Evolutionary conservation across 768 basidiomycete species (phyloP), one percentile per base, ranked within the genome.

Genomic region (Hortiboletus flavorubellus): DNA sequence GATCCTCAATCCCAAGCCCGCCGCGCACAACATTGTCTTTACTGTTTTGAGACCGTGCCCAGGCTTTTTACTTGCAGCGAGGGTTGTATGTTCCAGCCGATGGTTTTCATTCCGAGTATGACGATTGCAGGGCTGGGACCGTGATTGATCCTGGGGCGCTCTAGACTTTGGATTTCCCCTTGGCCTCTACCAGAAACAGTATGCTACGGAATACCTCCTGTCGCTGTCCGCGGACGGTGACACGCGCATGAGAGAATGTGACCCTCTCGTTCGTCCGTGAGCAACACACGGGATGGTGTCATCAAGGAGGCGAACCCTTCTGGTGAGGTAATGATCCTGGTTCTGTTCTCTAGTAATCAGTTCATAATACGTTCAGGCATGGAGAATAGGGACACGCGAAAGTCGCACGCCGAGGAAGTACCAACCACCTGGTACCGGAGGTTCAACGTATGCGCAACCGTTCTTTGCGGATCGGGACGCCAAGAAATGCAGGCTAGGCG

Each of bases 401-500:
- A 23, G 33, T 46, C 48, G 30, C 51, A 38, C 23, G 48, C 53
- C 50, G 44, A 39, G 39, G n/a, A 37, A 39, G 30, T 21, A 33
- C 21, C 18, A n/a, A n/a, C 33, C 30, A 21, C 21, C 21, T 21
- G 21, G 21, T 2, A 21, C 21, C 35, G 31, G 50, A 53, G 45
- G 54, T 42, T 35, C 16, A 11, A 30, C 34, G 33, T 21, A 34
- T 33, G 42, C 21, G 30, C 51, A 41, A 41, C 34, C 50, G 26
- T 21, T 31, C 35, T 49, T 29, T 38, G 46, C 61, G 55, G 53
- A 61, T 64, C 53, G 40, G 41, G 38, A 33, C 8, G 64, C 64
- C 65, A 64, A 64, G 65, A 56, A 46, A 11, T 46, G 46, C 48
- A 41, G 12, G 41, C 26, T 31, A n/a, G 23, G 26, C 45, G 57